Evolutionary conservation across 305 asterid genomes (phyloP).

Genomic region (Rubia balearica): DNA sequence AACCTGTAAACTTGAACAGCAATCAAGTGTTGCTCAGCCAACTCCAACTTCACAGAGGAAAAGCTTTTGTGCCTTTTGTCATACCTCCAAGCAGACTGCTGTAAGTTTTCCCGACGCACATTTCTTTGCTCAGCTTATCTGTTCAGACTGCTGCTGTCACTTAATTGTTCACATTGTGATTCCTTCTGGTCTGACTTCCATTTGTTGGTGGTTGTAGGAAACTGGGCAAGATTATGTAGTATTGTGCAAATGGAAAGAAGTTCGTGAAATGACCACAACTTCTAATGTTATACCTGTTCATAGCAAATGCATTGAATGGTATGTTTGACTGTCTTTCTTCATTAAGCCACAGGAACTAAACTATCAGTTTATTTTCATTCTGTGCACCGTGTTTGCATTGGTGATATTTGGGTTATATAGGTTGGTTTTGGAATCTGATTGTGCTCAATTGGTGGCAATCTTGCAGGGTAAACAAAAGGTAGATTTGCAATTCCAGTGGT

Average conservation of each 20-base stretch:
- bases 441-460: too few relatives aligned
- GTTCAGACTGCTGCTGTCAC: background rate
- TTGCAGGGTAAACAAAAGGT: too few relatives aligned
- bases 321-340: slow-evolving; percentile 15
- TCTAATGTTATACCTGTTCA: slow-evolving; percentile 61
- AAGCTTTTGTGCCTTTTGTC: slow-evolving; percentile 71
- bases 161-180: background rate
- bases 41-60: slow-evolving; percentile 25
- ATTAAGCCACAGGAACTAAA: background rate
- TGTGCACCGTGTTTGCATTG: background rate
- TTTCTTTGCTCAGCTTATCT: background rate
- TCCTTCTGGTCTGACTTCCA: background rate
- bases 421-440: too few relatives aligned
- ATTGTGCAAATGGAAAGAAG: slow-evolving; percentile 68
- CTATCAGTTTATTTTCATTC: background rate
- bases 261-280: slow-evolving; percentile 27
- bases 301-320: slow-evolving; percentile 86
- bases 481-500: too few relatives aligned
- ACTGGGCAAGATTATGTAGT: slow-evolving; percentile 60
- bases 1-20: slow-evolving; percentile 26
- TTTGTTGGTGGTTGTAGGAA: slow-evolving; percentile 33
- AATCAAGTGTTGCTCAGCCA: slow-evolving; percentile 27
- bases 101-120: slow-evolving; percentile 37
- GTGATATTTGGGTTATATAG: too few relatives aligned
- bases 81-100: slow-evolving; percentile 51